Evolutionary conservation across 345 rosid species (phyloP), one percentile per base, ranked within the genome.

Genomic region (Eucalyptus brandiana): DNA sequence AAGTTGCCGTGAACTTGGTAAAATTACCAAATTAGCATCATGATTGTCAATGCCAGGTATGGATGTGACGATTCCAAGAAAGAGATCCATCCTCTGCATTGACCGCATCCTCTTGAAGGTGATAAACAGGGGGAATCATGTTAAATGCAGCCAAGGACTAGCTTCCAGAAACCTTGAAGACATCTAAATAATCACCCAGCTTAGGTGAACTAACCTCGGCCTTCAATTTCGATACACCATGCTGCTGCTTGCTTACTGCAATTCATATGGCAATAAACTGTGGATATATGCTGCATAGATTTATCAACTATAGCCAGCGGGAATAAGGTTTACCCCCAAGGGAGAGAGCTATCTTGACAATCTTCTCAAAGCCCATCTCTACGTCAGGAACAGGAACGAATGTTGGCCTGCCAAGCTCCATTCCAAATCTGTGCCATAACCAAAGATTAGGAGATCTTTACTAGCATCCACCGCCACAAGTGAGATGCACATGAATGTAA

Each of bases 341-440:
- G 90, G 98, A 93, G 65, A 92, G 95, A 89, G 98, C 98, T 88
- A 96, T 94, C 91, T 97, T 96, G 65, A 98, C 97, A 67, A 96
- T 96, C 94, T 96, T 98, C 91, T 97, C 99, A 87, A 98, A 98
- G 45, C 99, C 99, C 99, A 98, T 98, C 93, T 96, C 99, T 56
- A 89, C 49, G 92, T 98, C 99, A 88, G 90, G 94, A 92, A 96
- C 98, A 47, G 94, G 96, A 89, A 96, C 93, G 92, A 97, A 96
- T 15, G 96, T 88, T 88, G 99, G 99, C 91, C 91, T 96, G 86
- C 99, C 99, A 89, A 98, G 90, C 96, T 97, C 95, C 96, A 97
- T 94, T 88, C 93, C 95, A 88, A 92, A 91, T 88, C 99, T 98
- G 91, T 42, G 56, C 62, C 51, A 91, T 76, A 37, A 40, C 30